These are phyloP conservation scores for Penicillium sp. DNA, from an alignment of 2,329 filamentous ascomycete species.

Conservation along the genomic window DNA sequence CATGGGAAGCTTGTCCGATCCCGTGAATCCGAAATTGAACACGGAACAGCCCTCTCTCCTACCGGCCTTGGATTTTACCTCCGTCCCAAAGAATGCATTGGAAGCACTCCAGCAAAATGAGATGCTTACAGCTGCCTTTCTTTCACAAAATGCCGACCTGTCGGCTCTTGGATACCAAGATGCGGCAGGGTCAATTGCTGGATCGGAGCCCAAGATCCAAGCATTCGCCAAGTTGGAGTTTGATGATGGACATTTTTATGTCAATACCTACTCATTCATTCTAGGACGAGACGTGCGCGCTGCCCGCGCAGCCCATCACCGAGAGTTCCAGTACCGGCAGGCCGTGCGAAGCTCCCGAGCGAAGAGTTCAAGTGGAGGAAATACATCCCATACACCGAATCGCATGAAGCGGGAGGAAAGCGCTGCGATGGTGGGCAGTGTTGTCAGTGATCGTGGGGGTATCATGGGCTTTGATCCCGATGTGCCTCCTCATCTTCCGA, in stretches of 20 bases:
- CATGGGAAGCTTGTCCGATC: conserved; percentile 33
- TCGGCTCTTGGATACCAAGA: conserved; percentile 38
- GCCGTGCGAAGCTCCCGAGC: conserved; percentile 39
- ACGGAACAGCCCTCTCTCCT: conserved; percentile 36
- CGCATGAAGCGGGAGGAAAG: conserved; percentile 45
- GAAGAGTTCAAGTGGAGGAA: conserved; percentile 47
- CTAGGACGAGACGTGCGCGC: conserved; percentile 60
- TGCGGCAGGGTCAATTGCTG: conserved; percentile 36
- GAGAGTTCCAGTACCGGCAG: conserved; percentile 44
- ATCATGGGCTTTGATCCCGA: conserved; percentile 51
- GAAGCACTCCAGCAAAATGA: conserved; percentile 42
- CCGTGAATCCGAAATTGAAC: conserved; percentile 31
- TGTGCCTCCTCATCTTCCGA: conserved; percentile 38
- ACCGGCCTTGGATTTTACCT: conserved; percentile 34
- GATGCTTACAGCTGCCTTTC: conserved; percentile 39
- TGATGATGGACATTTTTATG: conserved; percentile 62
- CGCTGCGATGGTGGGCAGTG: conserved; percentile 45
- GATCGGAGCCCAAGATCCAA: conserved; percentile 48
- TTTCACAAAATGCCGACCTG: conserved; percentile 36
- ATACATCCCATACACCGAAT: conserved; percentile 45
- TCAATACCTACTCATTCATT: conserved; percentile 60
- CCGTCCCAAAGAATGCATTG: conserved; percentile 33
- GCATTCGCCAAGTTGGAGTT: conserved; percentile 64
- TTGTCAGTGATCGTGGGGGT: conserved; percentile 55
- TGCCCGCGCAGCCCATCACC: conserved; percentile 45